phyloP scores from a whole-genome alignment of 2,329 filamentous ascomycete species.

The Hypoxylon sp. region DNA sequence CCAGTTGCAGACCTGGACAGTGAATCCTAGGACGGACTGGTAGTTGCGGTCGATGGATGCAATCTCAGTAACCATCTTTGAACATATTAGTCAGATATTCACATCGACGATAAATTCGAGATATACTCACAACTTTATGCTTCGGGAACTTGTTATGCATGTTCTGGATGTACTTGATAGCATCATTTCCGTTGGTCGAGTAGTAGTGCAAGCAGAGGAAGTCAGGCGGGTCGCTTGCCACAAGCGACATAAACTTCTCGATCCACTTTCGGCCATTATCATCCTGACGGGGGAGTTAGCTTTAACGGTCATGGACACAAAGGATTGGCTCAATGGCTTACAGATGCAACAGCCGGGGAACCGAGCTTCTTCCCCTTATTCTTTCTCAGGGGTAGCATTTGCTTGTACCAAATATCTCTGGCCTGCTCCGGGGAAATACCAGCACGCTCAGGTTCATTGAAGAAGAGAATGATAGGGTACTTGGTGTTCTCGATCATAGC shows the following conservation, averaged over 20 bases:
- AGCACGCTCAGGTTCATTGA: slow-evolving; percentile 63
- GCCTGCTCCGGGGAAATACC: slow-evolving; percentile 56
- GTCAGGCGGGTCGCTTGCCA: slow-evolving; percentile 57
- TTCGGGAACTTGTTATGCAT: slow-evolving; percentile 57
- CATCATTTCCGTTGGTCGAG: slow-evolving; percentile 54
- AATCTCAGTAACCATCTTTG: slow-evolving; percentile 61
- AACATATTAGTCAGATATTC: slow-evolving; percentile 12
- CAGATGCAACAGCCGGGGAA: slow-evolving; percentile 54
- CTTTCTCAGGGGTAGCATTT: slow-evolving; percentile 56
- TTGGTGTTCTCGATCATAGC: slow-evolving; percentile 44
- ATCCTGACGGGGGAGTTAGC: slow-evolving; percentile 41
- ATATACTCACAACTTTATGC: slow-evolving; percentile 46
- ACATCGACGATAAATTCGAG: slow-evolving; percentile 25
- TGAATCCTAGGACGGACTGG: slow-evolving; percentile 58
- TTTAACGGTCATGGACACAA: neutral
- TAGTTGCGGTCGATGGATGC: slow-evolving; percentile 59
- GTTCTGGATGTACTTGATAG: slow-evolving; percentile 58
- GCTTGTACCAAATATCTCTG: slow-evolving; percentile 57
- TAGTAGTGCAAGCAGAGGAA: slow-evolving; percentile 63
- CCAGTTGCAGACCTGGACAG: slow-evolving; percentile 59
- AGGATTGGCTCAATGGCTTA: slow-evolving; percentile 17
- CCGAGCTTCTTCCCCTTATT: slow-evolving; percentile 49
- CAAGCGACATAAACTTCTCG: slow-evolving; percentile 58
- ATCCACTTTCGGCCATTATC: slow-evolving; percentile 56
- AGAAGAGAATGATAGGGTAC: slow-evolving; percentile 58